Base-by-base conservation (phyloP, 2,329 filamentous ascomycete genomes). In the Fusarium musae region DNA sequence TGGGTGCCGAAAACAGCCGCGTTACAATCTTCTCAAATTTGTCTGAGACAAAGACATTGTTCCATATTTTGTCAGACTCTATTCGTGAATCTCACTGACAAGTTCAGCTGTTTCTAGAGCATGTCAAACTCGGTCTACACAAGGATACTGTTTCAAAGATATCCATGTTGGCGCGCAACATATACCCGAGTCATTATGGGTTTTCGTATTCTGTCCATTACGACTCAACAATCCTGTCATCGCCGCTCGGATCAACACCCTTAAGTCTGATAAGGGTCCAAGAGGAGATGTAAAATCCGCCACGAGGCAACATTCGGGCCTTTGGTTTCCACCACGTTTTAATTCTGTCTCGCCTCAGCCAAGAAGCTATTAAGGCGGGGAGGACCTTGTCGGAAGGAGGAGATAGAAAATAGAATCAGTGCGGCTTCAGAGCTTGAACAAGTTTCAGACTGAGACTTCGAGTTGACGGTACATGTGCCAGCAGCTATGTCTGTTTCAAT, bases 1-100 rank as follows among this genome's bases (percentile, higher is more conserved):
- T 74, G 78, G 69, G 82, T 91, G 89, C 83, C 87, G 90, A 88
- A 82, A 88, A 88, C 83, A 86, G 89, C 90, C 90, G 90, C 89
- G 84, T 84, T 84, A 80, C 82, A 84, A 91, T 91, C 90, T 92
- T 91, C 90, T 92, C 90, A 89, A 87, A 79, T 70, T 79, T 85
- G 81, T 90, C 87, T 90, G 89, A 90, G 80, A 76, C 32, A 30
- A 34, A 59, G 21, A 66, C 9, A 11, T 36, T 40, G 30, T 37
- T 46, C 43, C 37, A 23, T 21, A 23, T 79, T 81, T 15, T n/a
- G 78, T 81, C 79, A 80, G 79, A 75, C 77, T 78, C 72, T 76
- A 42, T 40, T 34, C 10, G 32, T 54, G 59, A 39, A 39, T n/a
- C 17, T 46, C 15, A 26, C 71, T 73, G 26, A 73, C 52, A 26